Base-by-base conservation (phyloP, 2,329 filamentous ascomycete species). In the Fusarium lateritium region DNA sequence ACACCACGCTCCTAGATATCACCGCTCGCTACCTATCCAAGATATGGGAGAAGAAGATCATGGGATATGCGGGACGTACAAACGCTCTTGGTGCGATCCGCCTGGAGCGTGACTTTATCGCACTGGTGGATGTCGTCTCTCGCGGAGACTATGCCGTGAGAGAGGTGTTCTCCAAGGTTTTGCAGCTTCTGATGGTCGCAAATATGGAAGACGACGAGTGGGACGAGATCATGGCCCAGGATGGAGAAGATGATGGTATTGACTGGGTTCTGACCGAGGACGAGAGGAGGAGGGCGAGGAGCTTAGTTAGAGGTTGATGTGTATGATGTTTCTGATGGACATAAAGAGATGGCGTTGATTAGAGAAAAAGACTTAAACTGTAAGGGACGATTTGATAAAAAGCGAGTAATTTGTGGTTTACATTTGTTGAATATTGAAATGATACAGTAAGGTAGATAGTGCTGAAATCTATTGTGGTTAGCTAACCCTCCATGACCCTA, bases 151-250 rank as follows among this genome's bases (percentile, higher is more conserved):
- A 97, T 76, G 88, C 88, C 3, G 86, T 96, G 36, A 85, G 93
- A 33, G 94, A 97, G 75, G 80, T 87, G 5, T 97, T 98, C 81
- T 85, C 86, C 28, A 88, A 90, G 74, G 92, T 92, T 60, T 85
- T 86, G 62, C 94, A 98, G 84, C 91, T 97, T 73, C 88, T 92
- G 59, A 89, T 97, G 84, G 89, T 97, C 17, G 90, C 95, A 77
- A 95, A 94, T 72, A 97, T 98, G 94, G 94, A 98, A 77, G 93
- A 96, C 34, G 94, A 98, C 60, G 95, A 98, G 80, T 97, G 94
- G 92, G 92, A 95, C 47, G 94, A 96, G 79, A 79, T 94, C 39
- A 75, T 79, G 8, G 80, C 85, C 40, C 62, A 77, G 24, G 80
- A 83, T 33, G 84, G 82, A 36, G 87, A 89, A 47, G 67, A 71